Percentiles rank a stretch among this genome's conserved stretches.
Conservation (phyloP, 176 grass and related monocot genomes). For the Carex littledalei region DNA sequence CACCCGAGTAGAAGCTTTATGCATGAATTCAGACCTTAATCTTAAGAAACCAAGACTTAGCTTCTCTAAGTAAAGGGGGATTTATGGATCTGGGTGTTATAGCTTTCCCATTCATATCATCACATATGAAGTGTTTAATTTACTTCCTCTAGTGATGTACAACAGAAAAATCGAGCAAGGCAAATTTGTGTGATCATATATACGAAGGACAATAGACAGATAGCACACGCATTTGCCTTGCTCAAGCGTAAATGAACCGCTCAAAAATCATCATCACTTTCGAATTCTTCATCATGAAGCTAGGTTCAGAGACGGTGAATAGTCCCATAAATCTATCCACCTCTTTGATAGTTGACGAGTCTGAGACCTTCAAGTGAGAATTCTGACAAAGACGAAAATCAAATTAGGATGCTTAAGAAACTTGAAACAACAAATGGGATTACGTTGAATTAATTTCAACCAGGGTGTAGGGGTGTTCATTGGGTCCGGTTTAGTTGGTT, state of each 20-base stretch:
- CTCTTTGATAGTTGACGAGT: background rate
- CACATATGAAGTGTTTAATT: background rate
- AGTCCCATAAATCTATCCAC: background rate
- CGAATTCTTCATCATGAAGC: too few species aligned
- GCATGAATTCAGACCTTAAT: too few species aligned
- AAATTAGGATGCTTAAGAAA: too few species aligned
- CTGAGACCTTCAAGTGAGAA: background rate
- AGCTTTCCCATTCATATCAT: background rate
- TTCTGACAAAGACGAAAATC: too few species aligned
- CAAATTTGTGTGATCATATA: background rate
- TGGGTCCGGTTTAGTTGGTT: too few species aligned
- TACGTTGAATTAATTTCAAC: too few species aligned
- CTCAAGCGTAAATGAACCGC: background rate
- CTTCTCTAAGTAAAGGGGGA: background rate
- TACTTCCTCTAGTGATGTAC: background rate
- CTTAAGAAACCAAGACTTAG: background rate
- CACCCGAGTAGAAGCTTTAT: background rate
- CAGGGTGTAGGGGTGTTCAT: too few species aligned
- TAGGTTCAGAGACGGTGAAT: slow-evolving; percentile 4
- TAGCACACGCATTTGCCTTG: background rate
- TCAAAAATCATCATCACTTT: background rate
- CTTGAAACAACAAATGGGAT: too few species aligned
- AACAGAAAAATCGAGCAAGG: background rate
- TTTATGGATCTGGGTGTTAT: background rate
- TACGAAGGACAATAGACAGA: background rate